Percentiles rank a stretch among this genome's conserved stretches.
Conservation (phyloP, 2,329 filamentous ascomycete genomes). For the Stagonosporopsis tanaceti region DNA sequence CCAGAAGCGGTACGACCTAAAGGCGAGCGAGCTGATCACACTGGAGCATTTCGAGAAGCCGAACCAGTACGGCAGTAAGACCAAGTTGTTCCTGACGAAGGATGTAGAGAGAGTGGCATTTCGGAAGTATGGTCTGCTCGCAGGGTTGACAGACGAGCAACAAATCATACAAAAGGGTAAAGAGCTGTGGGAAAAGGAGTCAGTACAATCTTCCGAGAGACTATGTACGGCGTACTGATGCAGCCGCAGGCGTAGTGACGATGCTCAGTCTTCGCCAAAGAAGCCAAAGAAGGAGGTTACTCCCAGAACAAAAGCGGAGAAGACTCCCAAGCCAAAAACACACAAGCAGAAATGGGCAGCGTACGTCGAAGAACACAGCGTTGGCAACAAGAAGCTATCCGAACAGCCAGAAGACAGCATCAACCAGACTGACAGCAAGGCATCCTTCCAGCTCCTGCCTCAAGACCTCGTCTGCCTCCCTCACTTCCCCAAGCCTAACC, state of each 20-base stretch:
- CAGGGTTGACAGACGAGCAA: not conserved
- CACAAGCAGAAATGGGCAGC: slow-evolving; percentile 22
- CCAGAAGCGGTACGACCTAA: slow-evolving; percentile 3
- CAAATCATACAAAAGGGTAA: slow-evolving; percentile 2
- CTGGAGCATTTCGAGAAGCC: slow-evolving; percentile 5
- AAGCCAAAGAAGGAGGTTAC: not conserved
- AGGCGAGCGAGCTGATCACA: slow-evolving; percentile 1
- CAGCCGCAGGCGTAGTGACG: not conserved
- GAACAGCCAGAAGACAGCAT: slow-evolving; percentile 21
- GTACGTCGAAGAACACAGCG: slow-evolving; percentile 14
- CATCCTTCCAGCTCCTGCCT: slow-evolving; percentile 17
- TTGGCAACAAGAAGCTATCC: slow-evolving; percentile 8
- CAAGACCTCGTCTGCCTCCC: slow-evolving; percentile 19
- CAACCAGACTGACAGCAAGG: slow-evolving; percentile 24
- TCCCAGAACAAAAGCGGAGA: too few species aligned
- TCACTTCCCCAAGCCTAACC: slow-evolving; percentile 21
- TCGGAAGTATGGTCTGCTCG: not conserved
- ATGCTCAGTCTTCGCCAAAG: not conserved
- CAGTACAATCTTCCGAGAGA: not conserved
- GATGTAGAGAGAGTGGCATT: slow-evolving; percentile 2
- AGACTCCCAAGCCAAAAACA: not conserved
- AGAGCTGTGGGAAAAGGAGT: slow-evolving; percentile 4
- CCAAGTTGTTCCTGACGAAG: slow-evolving; percentile 2
- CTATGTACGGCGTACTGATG: not conserved
- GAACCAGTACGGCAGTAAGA: slow-evolving; percentile 3